These are phyloP conservation scores for Cydonia oblonga DNA, from an alignment of 331 rosid genomes.

Conservation along the genomic window DNA sequence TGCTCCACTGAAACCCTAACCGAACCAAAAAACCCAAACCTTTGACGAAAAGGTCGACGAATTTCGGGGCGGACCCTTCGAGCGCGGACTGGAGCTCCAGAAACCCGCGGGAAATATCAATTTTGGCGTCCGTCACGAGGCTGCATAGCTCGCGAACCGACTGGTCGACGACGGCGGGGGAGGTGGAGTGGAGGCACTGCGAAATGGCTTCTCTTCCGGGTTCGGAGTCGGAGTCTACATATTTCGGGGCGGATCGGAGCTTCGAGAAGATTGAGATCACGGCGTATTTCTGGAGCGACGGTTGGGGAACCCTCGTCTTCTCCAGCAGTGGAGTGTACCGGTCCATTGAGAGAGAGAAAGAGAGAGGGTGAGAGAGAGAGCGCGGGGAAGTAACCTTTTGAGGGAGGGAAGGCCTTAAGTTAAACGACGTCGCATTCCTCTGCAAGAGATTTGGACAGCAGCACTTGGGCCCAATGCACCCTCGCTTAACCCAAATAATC, in stretches of 20 bases:
- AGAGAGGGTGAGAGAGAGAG: background rate
- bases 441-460: background rate
- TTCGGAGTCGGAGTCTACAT: constrained; percentile 54
- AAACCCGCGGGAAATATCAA: constrained; percentile 37
- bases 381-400: constrained; percentile 11
- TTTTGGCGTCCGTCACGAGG: constrained; percentile 42
- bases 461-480: background rate
- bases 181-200: constrained; percentile 51
- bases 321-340: constrained; percentile 45
- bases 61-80: constrained; percentile 48
- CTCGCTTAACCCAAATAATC: background rate
- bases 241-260: constrained; percentile 64
- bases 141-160: constrained; percentile 80
- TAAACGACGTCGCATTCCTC: background rate
- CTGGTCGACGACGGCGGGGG: constrained; percentile 67
- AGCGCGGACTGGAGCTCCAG: constrained; percentile 80
- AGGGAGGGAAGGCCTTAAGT: background rate
- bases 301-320: constrained; percentile 71
- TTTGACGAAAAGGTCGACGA: constrained; percentile 58
- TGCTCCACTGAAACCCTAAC: constrained; percentile 40
- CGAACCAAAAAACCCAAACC: constrained; percentile 66
- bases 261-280: constrained; percentile 67
- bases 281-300: constrained; percentile 73
- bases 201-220: constrained; percentile 68
- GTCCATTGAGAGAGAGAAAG: constrained; percentile 31